A percentile compares a stretch with the other conserved stretches of the same genome.
phyloP scores from a whole-genome alignment of 331 rosid genomes.

The Phaseolus coccineus region DNA sequence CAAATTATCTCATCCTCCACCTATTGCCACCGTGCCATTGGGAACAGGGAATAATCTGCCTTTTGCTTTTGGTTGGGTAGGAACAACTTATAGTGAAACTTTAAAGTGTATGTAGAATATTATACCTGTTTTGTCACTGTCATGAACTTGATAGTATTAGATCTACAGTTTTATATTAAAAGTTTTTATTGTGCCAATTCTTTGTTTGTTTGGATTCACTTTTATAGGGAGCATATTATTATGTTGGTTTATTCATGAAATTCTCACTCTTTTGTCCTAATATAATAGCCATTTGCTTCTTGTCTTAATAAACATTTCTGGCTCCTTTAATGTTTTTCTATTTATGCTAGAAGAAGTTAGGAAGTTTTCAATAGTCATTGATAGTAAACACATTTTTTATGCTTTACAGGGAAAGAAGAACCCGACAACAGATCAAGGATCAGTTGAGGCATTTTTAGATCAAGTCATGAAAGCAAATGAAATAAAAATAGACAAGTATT shows the following conservation, averaged over 20 bases:
- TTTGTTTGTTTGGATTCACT: conserved; percentile 2
- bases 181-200: not conserved
- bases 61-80: conserved; percentile 98
- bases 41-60: conserved; percentile 99
- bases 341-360: conserved; percentile 4
- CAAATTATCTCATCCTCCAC: conserved; percentile 82
- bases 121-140: conserved; percentile 9
- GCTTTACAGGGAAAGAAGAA: conserved; percentile 87
- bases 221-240: not conserved
- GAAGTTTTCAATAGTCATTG: conserved; percentile 15
- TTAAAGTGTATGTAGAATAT: conserved; percentile 14
- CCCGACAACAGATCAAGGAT: conserved; percentile 70
- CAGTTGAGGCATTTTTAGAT: conserved; percentile 72
- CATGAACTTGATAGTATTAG: conserved; percentile 20
- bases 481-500: conserved; percentile 91
- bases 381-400: conserved; percentile 36
- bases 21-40: conserved; percentile 88
- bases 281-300: not conserved
- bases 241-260: conserved; percentile 28
- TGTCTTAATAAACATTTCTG: not conserved
- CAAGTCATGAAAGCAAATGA: conserved; percentile 81
- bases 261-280: not conserved
- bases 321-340: not conserved
- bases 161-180: not conserved
- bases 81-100: conserved; percentile 36